Conservation (phyloP, 345 rosid species). For the Raphanus sativus region DNA sequence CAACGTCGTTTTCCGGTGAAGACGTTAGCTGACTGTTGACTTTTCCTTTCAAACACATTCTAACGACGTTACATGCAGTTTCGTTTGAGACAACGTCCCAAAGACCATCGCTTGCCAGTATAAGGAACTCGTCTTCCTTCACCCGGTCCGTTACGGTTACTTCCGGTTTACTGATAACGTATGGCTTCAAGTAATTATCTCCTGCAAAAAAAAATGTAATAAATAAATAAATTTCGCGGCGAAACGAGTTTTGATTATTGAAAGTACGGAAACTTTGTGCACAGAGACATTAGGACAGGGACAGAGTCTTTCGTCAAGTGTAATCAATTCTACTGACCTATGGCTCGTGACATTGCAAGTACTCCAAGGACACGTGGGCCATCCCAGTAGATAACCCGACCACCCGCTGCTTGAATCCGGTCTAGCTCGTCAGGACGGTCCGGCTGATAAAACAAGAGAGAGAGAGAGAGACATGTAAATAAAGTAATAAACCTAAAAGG, state of each 20-base stretch:
- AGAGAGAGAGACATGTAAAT: background rate
- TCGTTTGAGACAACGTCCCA: conserved; percentile 96
- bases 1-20: conserved; percentile 18
- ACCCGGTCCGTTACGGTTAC: conserved; percentile 63
- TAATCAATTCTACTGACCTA: conserved; percentile 50
- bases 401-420: conserved; percentile 82
- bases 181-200: conserved; percentile 87
- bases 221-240: background rate
- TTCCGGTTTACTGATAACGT: conserved; percentile 80
- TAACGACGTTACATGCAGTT: conserved; percentile 69
- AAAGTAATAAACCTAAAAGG: conserved; percentile 8
- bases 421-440: conserved; percentile 85
- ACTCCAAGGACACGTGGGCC: conserved; percentile 89
- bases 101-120: conserved; percentile 81
- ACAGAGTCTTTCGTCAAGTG: conserved; percentile 26
- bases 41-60: conserved; percentile 55
- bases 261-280: conserved; percentile 1
- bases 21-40: background rate
- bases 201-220: conserved; percentile 38
- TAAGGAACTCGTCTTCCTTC: conserved; percentile 70
- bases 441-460: conserved; percentile 51
- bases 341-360: conserved; percentile 91
- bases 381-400: conserved; percentile 88
- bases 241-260: background rate
- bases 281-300: conserved; percentile 13